phyloP scores from a whole-genome alignment of 2,329 filamentous ascomycete species.

The Pseudogymnoascus sp. region DNA sequence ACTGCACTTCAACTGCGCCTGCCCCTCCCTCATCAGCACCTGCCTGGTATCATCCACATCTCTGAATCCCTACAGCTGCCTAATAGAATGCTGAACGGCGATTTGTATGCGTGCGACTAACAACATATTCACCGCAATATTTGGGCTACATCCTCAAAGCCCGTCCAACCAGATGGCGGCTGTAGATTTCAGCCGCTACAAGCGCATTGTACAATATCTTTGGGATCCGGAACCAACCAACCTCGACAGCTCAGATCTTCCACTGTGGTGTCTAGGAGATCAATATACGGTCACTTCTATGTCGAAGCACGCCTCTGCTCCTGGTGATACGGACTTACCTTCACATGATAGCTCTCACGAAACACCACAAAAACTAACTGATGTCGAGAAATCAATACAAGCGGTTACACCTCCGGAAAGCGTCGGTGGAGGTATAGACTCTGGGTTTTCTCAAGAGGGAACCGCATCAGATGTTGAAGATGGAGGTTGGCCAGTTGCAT shows the following conservation, averaged over 20 bases:
- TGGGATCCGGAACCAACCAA: slow-evolving; percentile 88
- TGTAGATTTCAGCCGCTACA: slow-evolving; percentile 69
- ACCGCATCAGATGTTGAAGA: slow-evolving; percentile 19
- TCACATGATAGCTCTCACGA: background rate
- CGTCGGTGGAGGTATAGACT: slow-evolving; percentile 13
- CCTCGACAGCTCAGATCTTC: slow-evolving; percentile 56
- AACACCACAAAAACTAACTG: background rate
- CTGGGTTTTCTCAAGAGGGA: slow-evolving; percentile 25
- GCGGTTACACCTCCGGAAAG: slow-evolving; percentile 28
- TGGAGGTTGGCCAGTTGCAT: slow-evolving; percentile 70
- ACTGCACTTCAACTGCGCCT: background rate
- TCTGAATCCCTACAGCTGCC: background rate
- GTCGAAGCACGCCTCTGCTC: background rate
- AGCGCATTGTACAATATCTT: slow-evolving; percentile 81
- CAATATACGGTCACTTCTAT: slow-evolving; percentile 38
- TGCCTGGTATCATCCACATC: background rate
- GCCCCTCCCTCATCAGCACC: slow-evolving; percentile 3
- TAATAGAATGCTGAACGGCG: background rate
- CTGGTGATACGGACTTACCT: background rate
- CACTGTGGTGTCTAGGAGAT: slow-evolving; percentile 77
- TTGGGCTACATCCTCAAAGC: slow-evolving; percentile 5
- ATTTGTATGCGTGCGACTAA: background rate
- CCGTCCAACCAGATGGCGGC: slow-evolving; percentile 42
- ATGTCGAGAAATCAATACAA: slow-evolving; percentile 12
- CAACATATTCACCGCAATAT: slow-evolving; percentile 3